phyloP scores from a whole-genome alignment of 1,284 basidiomycete species.

The Ustilago sp. region DNA sequence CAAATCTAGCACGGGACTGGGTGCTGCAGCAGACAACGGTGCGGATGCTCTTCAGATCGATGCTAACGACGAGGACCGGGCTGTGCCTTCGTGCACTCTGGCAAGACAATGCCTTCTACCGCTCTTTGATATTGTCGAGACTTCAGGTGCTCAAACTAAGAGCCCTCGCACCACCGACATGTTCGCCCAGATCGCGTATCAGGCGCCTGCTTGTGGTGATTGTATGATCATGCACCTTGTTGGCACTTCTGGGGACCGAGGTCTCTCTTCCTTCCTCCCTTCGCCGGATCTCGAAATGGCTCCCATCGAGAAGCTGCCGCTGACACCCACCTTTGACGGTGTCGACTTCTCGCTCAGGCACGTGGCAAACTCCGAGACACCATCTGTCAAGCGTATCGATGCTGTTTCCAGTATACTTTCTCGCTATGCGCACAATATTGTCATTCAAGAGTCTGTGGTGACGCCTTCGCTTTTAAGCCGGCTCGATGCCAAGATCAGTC shows the following conservation, averaged over 20 bases:
- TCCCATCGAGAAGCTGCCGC: not conserved
- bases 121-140: not conserved
- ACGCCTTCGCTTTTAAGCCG: slow-evolving; percentile 13
- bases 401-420: slow-evolving; percentile 12
- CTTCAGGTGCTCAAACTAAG: not conserved
- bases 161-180: slow-evolving; percentile 12
- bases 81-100: slow-evolving; percentile 1
- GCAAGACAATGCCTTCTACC: slow-evolving; percentile 12
- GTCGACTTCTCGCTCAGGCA: slow-evolving; percentile 16
- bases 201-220: slow-evolving; percentile 19
- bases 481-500: not conserved
- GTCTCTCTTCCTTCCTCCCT: slow-evolving; percentile 29
- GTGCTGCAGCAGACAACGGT: not conserved
- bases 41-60: not conserved
- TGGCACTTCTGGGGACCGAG: slow-evolving; percentile 11
- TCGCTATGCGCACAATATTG: slow-evolving; percentile 25
- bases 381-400: slow-evolving; percentile 6
- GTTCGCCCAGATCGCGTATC: slow-evolving; percentile 5
- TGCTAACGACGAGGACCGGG: slow-evolving; percentile 1
- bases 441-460: slow-evolving; percentile 10
- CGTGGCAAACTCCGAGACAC: not conserved
- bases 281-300: slow-evolving; percentile 9
- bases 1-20: not conserved
- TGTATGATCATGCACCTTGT: slow-evolving; percentile 26
- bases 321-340: not conserved